Evolutionary conservation across 306 rosid species (phyloP), one percentile per base, ranked within the genome.

Genomic region (Quercus gilva): DNA sequence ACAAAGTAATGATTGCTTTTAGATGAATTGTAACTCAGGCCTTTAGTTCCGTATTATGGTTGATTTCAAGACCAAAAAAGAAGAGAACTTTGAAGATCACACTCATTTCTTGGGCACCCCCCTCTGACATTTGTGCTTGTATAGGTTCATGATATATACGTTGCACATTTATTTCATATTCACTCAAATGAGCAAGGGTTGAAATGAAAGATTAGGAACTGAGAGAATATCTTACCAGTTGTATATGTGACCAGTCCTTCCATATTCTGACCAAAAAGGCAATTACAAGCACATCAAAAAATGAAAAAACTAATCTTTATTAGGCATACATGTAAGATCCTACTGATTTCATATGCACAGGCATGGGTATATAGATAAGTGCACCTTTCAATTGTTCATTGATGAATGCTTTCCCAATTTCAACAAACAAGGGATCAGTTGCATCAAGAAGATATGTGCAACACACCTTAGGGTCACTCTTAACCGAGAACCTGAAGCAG

Each of bases 401-500:
- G 43, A 92, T 89, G 87, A 94, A 94, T 77, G 93, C 92, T 87
- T 74, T 89, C 53, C 97, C 98, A 12, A 94, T 88, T 76, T 94
- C 97, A 64, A 85, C 75, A 75, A 94, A 94, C 87, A 94, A 84
- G 75, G 94, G 94, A 84, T 94, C 98, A 41, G 92, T 91, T 78
- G 97, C 97, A 76, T 92, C 97, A 78, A 94, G 98, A 81, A 94
- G 97, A 86, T 92, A 94, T 70, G 98, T 94, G 87, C 98, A 91
- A 87, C 84, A 77, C 98, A 97, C 92, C 81, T 87, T 88, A 53
- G 87, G 89, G 75, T 94, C 91, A 78, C 87, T 91, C 82, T 88
- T 74, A 71, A 94, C 93, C 21, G 98, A 87, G 83, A 92, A 92
- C 98, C 98, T 94, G 78, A 28, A 81, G 81, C 41, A 43, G 71